Evolutionary conservation across 345 rosid species (phyloP).

Genomic region (Citropsis articulata): DNA sequence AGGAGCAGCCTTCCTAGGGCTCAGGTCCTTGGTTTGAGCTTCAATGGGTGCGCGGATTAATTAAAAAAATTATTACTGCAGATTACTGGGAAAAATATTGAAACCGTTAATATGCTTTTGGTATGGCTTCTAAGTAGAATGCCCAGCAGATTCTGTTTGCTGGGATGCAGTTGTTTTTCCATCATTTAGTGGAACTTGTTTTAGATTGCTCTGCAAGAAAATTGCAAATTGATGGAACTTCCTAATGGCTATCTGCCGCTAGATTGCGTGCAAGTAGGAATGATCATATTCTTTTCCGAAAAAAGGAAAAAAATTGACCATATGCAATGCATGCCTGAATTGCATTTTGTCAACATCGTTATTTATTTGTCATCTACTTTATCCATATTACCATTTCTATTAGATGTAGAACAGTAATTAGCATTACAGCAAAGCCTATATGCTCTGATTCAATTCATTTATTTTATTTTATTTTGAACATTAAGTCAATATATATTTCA

Average conservation of each 20-base stretch:
- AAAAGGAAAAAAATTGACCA: background rate
- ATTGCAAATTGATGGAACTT: background rate
- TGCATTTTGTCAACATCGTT: background rate
- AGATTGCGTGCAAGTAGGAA: background rate
- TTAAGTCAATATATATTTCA: slow-evolving; percentile 4
- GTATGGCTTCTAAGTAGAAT: background rate
- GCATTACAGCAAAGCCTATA: background rate
- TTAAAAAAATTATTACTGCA: background rate
- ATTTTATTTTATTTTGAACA: background rate
- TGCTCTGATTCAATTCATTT: background rate
- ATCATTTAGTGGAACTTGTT: background rate
- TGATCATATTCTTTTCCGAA: too few species aligned
- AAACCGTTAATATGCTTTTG: background rate
- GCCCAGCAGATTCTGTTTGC: background rate
- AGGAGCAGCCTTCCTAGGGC: too few species aligned
- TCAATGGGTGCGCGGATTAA: too few species aligned
- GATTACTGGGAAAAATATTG: background rate
- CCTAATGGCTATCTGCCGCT: background rate
- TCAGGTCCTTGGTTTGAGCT: too few species aligned
- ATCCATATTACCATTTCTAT: background rate
- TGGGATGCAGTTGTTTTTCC: background rate
- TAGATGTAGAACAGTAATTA: background rate
- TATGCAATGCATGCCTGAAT: background rate
- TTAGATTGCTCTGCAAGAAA: background rate
- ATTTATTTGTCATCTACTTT: background rate